Conservation (phyloP, 2,329 filamentous ascomycete genomes). For the Diaporthe sp. region DNA sequence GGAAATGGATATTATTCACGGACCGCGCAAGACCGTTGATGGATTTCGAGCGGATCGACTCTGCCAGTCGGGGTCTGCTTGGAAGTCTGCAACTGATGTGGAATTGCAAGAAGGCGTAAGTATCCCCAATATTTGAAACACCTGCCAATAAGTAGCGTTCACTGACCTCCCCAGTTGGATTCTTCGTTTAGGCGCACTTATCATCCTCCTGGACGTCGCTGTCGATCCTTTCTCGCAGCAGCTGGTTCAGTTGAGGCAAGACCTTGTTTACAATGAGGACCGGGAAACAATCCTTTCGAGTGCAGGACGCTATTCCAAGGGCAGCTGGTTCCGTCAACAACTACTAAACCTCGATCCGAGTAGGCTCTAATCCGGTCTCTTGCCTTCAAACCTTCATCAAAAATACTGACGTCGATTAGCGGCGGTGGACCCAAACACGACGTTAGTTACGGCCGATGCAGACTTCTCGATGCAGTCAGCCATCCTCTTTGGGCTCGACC, state of each 20-base stretch:
- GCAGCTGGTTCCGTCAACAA: neutral
- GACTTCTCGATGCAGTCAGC: slow-evolving; percentile 36
- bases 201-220: slow-evolving; percentile 13
- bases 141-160: neutral
- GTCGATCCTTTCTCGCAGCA: slow-evolving; percentile 36
- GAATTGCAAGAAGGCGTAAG: slow-evolving; percentile 15
- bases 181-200: slow-evolving; percentile 29
- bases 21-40: slow-evolving; percentile 13
- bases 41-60: slow-evolving; percentile 33
- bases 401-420: neutral
- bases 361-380: no score
- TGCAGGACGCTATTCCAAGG: slow-evolving; percentile 24
- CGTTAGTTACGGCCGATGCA: neutral
- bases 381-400: neutral
- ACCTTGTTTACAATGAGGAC: slow-evolving; percentile 14
- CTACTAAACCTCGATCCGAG: neutral
- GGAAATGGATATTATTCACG: slow-evolving; percentile 34
- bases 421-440: neutral
- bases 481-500: slow-evolving; percentile 29
- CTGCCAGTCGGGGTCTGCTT: slow-evolving; percentile 30
- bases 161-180: neutral
- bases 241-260: slow-evolving; percentile 23
- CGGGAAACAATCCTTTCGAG: neutral
- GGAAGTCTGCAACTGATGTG: slow-evolving; percentile 27
- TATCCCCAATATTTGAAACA: neutral